Percentiles rank a stretch among this genome's conserved stretches.
These are phyloP conservation scores for Iris macrosiphon DNA, from an alignment of 106 monocot species.

Conservation along the genomic window DNA sequence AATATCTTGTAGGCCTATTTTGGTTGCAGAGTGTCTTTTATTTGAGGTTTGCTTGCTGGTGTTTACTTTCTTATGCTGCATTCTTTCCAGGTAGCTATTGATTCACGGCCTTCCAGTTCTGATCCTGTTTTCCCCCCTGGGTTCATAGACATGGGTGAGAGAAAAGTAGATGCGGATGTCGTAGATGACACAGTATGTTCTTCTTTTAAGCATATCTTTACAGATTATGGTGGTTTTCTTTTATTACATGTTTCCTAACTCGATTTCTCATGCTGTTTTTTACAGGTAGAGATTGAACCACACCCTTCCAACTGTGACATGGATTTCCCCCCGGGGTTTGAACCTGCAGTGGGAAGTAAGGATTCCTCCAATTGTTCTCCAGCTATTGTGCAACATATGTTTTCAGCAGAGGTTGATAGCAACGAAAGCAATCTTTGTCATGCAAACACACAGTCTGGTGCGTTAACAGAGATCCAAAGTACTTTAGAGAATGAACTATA, in stretches of 20 bases:
- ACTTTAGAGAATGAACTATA: conserved; percentile 52
- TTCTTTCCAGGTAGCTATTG: conserved; percentile 9
- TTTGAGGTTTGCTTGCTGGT: background rate
- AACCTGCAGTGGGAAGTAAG: conserved; percentile 12
- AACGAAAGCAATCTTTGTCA: background rate
- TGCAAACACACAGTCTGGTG: conserved; percentile 4
- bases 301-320: conserved; percentile 19
- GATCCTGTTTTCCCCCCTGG: conserved; percentile 7
- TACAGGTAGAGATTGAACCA: conserved; percentile 21
- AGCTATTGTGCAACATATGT: conserved; percentile 3
- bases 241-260: background rate
- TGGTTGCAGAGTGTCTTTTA: background rate
- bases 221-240: background rate
- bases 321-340: conserved; percentile 97
- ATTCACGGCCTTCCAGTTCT: background rate
- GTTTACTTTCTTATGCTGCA: background rate
- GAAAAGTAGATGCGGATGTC: background rate
- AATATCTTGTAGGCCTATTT: background rate
- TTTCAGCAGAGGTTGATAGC: conserved; percentile 2
- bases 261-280: conserved; percentile 6
- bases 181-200: background rate
- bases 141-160: conserved; percentile 2
- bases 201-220: background rate
- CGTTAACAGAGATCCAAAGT: conserved; percentile 19
- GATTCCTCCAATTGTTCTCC: conserved; percentile 1